phyloP scores from a whole-genome alignment of 2,329 filamentous ascomycete species.

The Canariomyces notabilis region DNA sequence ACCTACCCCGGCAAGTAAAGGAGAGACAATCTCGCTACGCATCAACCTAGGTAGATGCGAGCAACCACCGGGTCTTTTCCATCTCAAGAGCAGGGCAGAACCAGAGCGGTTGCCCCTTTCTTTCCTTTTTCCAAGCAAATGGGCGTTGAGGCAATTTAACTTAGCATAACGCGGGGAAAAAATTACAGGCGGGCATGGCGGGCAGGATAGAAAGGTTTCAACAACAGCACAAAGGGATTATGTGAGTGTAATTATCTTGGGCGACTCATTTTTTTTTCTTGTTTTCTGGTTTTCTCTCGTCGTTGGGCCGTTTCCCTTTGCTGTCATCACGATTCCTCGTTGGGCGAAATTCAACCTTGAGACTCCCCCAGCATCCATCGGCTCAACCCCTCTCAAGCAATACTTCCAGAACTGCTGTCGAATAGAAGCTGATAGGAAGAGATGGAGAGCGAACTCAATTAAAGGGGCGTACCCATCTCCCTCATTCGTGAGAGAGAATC shows the following conservation, averaged over 20 bases:
- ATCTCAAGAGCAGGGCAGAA: neutral
- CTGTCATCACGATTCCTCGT: too few species aligned
- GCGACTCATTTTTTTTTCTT: constrained; percentile 1
- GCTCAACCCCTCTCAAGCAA: neutral
- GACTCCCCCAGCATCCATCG: neutral
- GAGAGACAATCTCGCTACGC: neutral
- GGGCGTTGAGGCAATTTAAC: constrained; percentile 16
- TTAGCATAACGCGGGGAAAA: constrained; percentile 3
- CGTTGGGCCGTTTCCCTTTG: neutral
- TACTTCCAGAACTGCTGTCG: neutral
- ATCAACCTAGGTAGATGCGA: neutral
- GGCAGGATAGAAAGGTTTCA: constrained; percentile 28
- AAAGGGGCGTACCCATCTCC: neutral
- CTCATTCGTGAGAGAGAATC: neutral
- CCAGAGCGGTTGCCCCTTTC: constrained; percentile 12
- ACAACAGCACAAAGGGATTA: constrained; percentile 24
- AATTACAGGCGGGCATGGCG: constrained; percentile 12
- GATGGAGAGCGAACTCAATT: too few species aligned
- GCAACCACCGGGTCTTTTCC: neutral
- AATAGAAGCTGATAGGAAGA: neutral
- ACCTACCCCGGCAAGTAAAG: constrained; percentile 51
- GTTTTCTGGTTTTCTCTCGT: constrained; percentile 3
- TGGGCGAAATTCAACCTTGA: neutral
- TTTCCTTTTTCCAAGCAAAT: constrained; percentile 9
- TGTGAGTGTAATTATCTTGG: neutral